Base-by-base conservation (phyloP, 805 yeast genomes). In the Yarrowia deformans region DNA sequence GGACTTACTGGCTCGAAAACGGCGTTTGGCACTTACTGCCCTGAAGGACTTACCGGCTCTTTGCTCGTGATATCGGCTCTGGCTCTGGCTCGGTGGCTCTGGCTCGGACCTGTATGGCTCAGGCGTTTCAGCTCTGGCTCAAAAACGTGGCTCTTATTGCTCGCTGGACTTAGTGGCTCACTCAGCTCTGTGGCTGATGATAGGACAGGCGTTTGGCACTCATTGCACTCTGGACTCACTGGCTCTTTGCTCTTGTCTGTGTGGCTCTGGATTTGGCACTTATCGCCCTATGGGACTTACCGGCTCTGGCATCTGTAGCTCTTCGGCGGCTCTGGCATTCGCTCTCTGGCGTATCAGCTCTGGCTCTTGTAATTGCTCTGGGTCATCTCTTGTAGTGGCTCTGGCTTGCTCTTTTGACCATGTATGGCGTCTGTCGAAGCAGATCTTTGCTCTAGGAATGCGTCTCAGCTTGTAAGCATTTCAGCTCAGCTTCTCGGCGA, bases 381-480 rank as follows among this genome's bases (percentile, higher is more conserved):
- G 34, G 34, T 23, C 9, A n/a, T n/a, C n/a, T n/a, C n/a, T n/a
- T n/a, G n/a, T n/a, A 4, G 3, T 23, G 50, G 34, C 49, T 42
- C 45, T 45, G 49, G 35, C 52, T 48, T 32, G 54, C 54, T 49
- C 56, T 50, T 50, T n/a, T 50, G 56, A 50, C 56, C 56, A 32
- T 32, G 7, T 6, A 10, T 16, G 56, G 56, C 56, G 56, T 50
- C 56, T 50, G 56, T 35, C 56, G 3, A 18, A 5, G 56, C 56
- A 50, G 56, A 50, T 50, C 56, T 50, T 50, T 50, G 56, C 56
- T 50, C 56, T 50, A 50, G 56, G 42, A 42, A 42, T 42, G 50
- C 37, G 54, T 49, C 54, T 49, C 54, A 49, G 54, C 54, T 49
- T 16, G 2, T 2, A 23, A 23, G 50, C 32, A 12, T 34, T n/a